phyloP scores from a whole-genome alignment of 179 eudicot species.

The Beta corolliflora region DNA sequence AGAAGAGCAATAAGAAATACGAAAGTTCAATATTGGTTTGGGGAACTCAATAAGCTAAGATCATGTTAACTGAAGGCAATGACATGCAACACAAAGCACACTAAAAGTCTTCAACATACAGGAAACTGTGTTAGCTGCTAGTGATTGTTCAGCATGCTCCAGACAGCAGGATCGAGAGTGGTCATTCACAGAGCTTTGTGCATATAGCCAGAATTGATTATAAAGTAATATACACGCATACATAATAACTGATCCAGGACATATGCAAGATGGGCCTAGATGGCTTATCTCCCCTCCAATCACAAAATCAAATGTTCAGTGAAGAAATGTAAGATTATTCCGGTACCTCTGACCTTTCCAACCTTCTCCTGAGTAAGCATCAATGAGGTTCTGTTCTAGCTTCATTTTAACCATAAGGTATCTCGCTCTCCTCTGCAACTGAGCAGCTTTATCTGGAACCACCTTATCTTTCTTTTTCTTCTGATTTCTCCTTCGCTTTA shows the following conservation, averaged over 20 bases:
- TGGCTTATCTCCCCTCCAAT: conserved; percentile 1
- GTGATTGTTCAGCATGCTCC: neutral
- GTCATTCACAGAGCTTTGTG: neutral
- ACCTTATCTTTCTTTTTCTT: conserved; percentile 45
- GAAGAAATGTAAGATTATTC: conserved; percentile 22
- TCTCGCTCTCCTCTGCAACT: conserved; percentile 73
- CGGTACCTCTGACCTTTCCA: conserved; percentile 98
- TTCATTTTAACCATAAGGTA: conserved; percentile 80
- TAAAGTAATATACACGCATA: neutral
- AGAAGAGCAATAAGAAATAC: neutral
- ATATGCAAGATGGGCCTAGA: neutral
- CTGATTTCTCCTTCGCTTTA: conserved; percentile 46
- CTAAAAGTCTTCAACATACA: neutral
- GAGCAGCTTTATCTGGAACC: conserved; percentile 67
- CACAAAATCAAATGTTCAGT: conserved; percentile 12
- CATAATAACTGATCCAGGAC: neutral
- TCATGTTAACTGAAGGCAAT: neutral
- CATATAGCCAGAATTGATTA: neutral
- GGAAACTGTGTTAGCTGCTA: neutral
- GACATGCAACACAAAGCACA: conserved; percentile 12
- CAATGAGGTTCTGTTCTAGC: conserved; percentile 89
- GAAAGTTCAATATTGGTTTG: neutral
- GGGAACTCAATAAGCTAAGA: neutral
- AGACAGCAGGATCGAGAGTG: neutral
- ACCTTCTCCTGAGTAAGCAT: conserved; percentile 91